A percentile compares a stretch with the other conserved stretches of the same genome.
Conservation (phyloP, 306 rosid species). For the Hylodesmum podocarpum region DNA sequence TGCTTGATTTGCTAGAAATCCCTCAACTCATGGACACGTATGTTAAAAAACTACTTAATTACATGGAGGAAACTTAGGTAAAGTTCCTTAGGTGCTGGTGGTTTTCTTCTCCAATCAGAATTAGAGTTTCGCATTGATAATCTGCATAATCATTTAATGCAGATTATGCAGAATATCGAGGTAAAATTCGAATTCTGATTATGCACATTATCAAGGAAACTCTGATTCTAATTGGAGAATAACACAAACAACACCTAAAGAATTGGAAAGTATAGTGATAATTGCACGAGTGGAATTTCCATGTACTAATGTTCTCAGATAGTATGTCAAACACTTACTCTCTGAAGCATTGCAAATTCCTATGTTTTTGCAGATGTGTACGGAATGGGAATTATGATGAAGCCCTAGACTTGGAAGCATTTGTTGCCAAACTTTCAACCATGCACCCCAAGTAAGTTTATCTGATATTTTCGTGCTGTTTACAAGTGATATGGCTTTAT, state of each 20-base stretch:
- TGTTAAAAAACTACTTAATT: conserved; percentile 19
- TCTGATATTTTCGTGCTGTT: conserved; percentile 9
- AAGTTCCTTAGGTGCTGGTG: too few relatives aligned
- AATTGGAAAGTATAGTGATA: too few relatives aligned
- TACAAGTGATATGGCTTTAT: conserved; percentile 18
- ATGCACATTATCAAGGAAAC: too few relatives aligned
- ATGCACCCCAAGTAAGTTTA: conserved; percentile 90
- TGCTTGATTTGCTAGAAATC: conserved; percentile 98
- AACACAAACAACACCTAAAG: too few relatives aligned
- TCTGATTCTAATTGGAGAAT: too few relatives aligned
- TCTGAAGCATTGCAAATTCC: conserved; percentile 21
- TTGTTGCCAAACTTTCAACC: conserved; percentile 84
- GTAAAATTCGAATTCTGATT: too few relatives aligned
- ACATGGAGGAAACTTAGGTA: too few relatives aligned
- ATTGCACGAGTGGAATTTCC: conserved; percentile 5
- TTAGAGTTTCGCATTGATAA: too few relatives aligned
- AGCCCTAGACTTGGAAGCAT: conserved; percentile 96
- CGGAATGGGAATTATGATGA: conserved; percentile 97
- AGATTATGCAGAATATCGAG: too few relatives aligned
- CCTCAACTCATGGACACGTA: conserved; percentile 98
- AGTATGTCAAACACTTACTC: neutral
- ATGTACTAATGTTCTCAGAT: neutral
- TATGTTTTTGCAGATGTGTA: conserved; percentile 69
- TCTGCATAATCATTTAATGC: too few relatives aligned
- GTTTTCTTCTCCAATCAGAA: too few relatives aligned